Evolutionary conservation across 768 basidiomycete species (phyloP), one percentile per base, ranked within the genome.

Genomic region (Exidia glandulosa): DNA sequence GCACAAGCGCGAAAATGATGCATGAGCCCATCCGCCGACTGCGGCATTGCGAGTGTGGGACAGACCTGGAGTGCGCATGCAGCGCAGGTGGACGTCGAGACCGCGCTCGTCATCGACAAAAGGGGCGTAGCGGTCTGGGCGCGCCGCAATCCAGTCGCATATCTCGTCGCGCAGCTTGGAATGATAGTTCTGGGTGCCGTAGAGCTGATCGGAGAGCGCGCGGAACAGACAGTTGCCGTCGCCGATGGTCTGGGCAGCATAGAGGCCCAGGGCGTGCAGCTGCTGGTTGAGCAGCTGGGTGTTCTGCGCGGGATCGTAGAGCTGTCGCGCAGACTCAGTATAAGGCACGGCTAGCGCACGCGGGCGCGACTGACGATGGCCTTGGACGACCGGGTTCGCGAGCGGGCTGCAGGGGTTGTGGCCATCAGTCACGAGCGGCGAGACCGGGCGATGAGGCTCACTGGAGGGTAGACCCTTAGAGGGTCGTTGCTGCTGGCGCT

Each of bases 221-320:
- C 92, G 86, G 73, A 94, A 96, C 63, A 96, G 82, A 72, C 93
- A 96, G 74, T 94, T 95, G 54, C 94, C 93, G 71, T 95, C 89
- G 57, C 90, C 92, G 47, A 90, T 72, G 19, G 89, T 94, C 63
- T 83, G 78, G 2, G 89, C 88, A n/a, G 92, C 87, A 70, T 94
- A 94, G 9, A 94, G 77, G 2, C 91, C 90, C 57, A 92, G 75
- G 4, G 83, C 77, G 56, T 83, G 81, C 37, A 95, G 83, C 73
- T 94, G 90, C 58, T 78, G 75, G 5, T 77, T 82, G 63, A 94
- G 84, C 57, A 78, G 79, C 60, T 81, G 79, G 25, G 82, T 83
- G 70, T 82, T 87, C 66, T 82, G 76, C 41, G 77, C 77, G 58
- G 87, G 84, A 74, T 86, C 81, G 41, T 54, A 54, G 1, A 54